Evolutionary conservation across 2,329 filamentous ascomycete species (phyloP), one percentile per base, ranked within the genome.

Genomic region (Pestalotiopsis sp.): DNA sequence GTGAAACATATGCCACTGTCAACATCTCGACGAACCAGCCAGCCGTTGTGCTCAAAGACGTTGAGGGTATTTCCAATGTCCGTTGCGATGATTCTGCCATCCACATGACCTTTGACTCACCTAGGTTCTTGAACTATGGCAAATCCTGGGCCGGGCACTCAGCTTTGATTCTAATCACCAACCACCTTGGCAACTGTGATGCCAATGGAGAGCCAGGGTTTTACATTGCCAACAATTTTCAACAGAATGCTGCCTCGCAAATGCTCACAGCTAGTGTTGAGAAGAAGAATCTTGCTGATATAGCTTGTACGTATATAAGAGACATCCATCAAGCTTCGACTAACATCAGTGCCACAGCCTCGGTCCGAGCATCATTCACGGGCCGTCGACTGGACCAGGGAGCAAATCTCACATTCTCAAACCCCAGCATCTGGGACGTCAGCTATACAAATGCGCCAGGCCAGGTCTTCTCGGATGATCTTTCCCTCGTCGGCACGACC

Each of bases 131-230:
- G 3, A n/a, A 58, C 41, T 17, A 31, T 7, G 52, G 23, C 20
- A 58, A 9, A 13, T 13, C 64, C 11, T 66, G 64, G 64, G 23
- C 20, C 20, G n/a, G 20, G 14, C 27, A 39, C 25, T 3, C 45
- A 14, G 14, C 25, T 25, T 12, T 66, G n/a, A 36, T 66, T 13
- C 23, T 84, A 64, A 77, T 84, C 69, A 84, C 82, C 14, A 83
- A 82, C 73, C 79, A 83, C 72, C 67, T 80, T 23, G 81, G 80
- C 38, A 76, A 81, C 68, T 83, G 82, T 68, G 80, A 83, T 68
- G 71, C 72, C n/a, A 75, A 79, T 66, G 73, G 78, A 25, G 80
- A 83, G 73, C 78, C 81, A 41, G 79, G 80, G 20, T 79, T 82
- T 71, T 82, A 82, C 72, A 66, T 80, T 6, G 77, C 78, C 27